These are phyloP conservation scores for Penicillium coffeae DNA, from an alignment of 495 filamentous ascomycete species.

Conservation along the genomic window DNA sequence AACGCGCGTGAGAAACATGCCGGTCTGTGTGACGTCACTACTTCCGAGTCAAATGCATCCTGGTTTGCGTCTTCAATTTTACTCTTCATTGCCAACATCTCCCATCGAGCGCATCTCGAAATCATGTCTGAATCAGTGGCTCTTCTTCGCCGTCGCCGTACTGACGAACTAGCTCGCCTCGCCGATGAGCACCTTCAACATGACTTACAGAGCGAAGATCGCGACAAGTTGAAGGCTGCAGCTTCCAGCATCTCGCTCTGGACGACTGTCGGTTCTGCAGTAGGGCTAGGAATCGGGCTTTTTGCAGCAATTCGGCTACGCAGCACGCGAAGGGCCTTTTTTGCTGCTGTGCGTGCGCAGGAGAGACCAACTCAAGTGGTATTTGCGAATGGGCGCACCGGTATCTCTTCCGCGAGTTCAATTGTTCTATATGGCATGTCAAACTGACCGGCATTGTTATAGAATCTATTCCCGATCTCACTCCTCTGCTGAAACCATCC, in stretches of 20 bases:
- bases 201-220: slow-evolving; percentile 56
- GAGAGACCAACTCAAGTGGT: slow-evolving; percentile 59
- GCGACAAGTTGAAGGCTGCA: slow-evolving; percentile 52
- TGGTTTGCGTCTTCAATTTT: too few relatives aligned
- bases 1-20: not conserved
- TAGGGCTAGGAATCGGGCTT: slow-evolving; percentile 57
- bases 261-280: slow-evolving; percentile 53
- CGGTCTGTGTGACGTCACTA: not conserved
- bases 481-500: slow-evolving; percentile 52
- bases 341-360: slow-evolving; percentile 53
- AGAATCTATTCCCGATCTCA: slow-evolving; percentile 62
- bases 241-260: slow-evolving; percentile 48
- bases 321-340: slow-evolving; percentile 49
- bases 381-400: slow-evolving; percentile 56
- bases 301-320: slow-evolving; percentile 56
- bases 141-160: slow-evolving; percentile 49
- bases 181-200: slow-evolving; percentile 62
- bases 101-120: too few relatives aligned
- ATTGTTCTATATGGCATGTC: too few relatives aligned
- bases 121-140: slow-evolving; percentile 50
- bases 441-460: not conserved
- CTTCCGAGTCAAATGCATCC: not conserved
- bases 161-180: slow-evolving; percentile 52
- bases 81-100: too few relatives aligned
- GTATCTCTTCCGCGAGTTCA: slow-evolving; percentile 27